Evolutionary conservation across 106 monocot species (phyloP).

Genomic region (Gastrodia elata): DNA sequence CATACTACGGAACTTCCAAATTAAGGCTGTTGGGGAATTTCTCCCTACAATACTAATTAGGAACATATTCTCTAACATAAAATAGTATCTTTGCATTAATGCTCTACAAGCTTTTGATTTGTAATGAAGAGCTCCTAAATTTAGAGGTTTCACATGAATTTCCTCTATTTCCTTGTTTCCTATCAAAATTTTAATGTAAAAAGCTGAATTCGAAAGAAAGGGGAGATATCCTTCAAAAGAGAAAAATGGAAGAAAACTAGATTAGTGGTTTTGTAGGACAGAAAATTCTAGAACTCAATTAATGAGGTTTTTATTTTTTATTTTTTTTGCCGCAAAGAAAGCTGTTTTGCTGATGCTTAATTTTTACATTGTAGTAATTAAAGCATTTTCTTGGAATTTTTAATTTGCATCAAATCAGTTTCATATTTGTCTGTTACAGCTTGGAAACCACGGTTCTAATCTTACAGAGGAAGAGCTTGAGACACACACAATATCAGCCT

Average conservation of each 20-base stretch:
- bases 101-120: background rate
- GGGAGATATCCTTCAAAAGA: too few relatives aligned
- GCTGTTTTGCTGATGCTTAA: background rate
- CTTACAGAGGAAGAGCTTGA: slow-evolving; percentile 96
- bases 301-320: background rate
- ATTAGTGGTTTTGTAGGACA: too few relatives aligned
- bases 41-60: too few relatives aligned
- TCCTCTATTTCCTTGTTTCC: background rate
- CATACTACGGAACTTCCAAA: too few relatives aligned
- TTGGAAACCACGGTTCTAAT: slow-evolving; percentile 85
- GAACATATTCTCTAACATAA: background rate
- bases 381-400: too few relatives aligned
- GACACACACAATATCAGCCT: slow-evolving; percentile 94
- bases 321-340: background rate
- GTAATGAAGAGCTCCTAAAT: background rate
- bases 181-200: background rate
- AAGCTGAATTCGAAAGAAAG: too few relatives aligned
- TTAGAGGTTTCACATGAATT: background rate
- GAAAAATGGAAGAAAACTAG: too few relatives aligned
- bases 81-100: background rate
- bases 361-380: background rate
- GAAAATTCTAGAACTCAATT: too few relatives aligned
- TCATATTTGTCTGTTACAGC: slow-evolving; percentile 36
- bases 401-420: background rate
- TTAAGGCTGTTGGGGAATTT: too few relatives aligned